These are phyloP conservation scores for Ogataea nonfermentans DNA, from an alignment of 805 yeast genomes.

Conservation along the genomic window DNA sequence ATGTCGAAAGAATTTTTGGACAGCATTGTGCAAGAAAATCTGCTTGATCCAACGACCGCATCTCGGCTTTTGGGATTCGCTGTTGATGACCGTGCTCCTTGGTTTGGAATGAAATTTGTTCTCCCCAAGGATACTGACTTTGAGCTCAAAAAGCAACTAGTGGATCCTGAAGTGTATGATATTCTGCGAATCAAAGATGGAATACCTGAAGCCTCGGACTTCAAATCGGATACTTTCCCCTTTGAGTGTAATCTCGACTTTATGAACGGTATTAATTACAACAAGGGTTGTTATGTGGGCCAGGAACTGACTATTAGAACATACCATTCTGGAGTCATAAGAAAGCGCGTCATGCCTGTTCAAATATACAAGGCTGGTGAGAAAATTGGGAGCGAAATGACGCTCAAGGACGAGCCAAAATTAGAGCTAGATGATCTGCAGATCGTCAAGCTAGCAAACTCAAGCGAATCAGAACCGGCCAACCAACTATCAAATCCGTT, in stretches of 20 bases:
- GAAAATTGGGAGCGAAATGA: conserved; percentile 2
- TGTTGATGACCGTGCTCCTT: conserved; percentile 65
- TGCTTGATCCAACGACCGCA: conserved; percentile 30
- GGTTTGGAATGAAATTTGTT: conserved; percentile 60
- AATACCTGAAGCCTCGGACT: conserved; percentile 52
- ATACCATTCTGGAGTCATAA: conserved; percentile 74
- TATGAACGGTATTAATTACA: conserved; percentile 75
- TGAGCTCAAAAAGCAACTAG: neutral
- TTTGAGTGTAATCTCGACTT: conserved; percentile 81
- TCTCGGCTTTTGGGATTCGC: conserved; percentile 45
- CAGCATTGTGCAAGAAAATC: conserved; percentile 37
- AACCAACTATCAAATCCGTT: conserved; percentile 15
- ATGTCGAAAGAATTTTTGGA: conserved; percentile 37
- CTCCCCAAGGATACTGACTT: conserved; percentile 26
- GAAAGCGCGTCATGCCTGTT: conserved; percentile 80
- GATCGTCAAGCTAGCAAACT: conserved; percentile 10
- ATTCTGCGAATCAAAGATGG: conserved; percentile 47
- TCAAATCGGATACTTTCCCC: conserved; percentile 62
- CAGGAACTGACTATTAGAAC: conserved; percentile 94
- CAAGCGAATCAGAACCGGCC: conserved; percentile 1
- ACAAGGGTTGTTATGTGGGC: conserved; percentile 96
- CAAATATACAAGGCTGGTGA: conserved; percentile 31
- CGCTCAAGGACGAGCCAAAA: conserved; percentile 1
- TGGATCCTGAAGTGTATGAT: conserved; percentile 33
- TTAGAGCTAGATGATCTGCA: conserved; percentile 17